Base-by-base conservation (phyloP, 441 rosid genomes). In the Mallotus repandus region DNA sequence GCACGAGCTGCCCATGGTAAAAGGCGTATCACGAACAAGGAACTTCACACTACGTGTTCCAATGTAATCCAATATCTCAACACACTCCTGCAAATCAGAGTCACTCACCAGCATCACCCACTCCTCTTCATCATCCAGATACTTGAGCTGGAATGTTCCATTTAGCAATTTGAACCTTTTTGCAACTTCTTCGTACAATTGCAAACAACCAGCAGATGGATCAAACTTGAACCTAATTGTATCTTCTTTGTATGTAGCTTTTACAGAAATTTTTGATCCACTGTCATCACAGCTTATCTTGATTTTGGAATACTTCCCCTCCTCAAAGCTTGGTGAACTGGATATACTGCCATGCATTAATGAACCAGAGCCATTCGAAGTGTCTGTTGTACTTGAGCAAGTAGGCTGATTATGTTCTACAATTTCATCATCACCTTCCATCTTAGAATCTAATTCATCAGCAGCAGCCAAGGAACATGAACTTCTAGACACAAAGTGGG, bases 111-210 rank as follows among this genome's bases (percentile, higher is more conserved):
- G 73, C 89, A 92, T 73, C 73, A 92, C 96, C 99, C 97, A 94
- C 76, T 94, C 97, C 35, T 89, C 91, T 73, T 94, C 97, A 15
- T 91, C 98, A 14, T 92, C 97, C 54, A 94, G 76, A 70, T 94
- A 94, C 82, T 85, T 91, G 78, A 94, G 88, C 80, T 86, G 92
- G 87, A 94, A 94, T 3, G 87, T 75, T 4, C 89, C 96, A 1
- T 79, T 84, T 58, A 83, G 88, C 71, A 94, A 71, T 70, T 86
- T 91, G 84, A 94, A 89, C 69, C 99, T 88, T 81, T 76, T 89
- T 22, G 83, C 89, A 41, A 92, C 91, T 82, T 94, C 97, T 68
- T 88, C 89, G 48, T 91, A 89, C 53, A 94, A 87, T 71, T 91
- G 91, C 77, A 82, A 83, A 74, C 89, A 91, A 35, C 97, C 93